Evolutionary conservation across 108 stramenopile genomes (phyloP).

Genomic region (Seminavis robusta): DNA sequence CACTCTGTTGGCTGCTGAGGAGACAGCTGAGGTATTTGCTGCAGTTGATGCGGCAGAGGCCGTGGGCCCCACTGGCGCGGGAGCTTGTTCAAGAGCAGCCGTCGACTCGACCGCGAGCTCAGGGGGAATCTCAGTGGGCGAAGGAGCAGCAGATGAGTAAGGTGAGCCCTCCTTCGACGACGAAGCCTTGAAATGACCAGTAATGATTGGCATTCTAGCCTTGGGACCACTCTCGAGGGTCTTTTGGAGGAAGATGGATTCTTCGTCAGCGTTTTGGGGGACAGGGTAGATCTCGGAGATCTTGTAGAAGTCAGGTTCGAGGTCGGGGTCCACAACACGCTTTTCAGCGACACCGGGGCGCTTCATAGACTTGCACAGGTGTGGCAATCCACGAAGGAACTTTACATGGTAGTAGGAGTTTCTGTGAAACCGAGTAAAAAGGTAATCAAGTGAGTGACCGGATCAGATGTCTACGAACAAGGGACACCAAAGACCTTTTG

Average conservation of each 20-base stretch:
- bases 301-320: slow-evolving; percentile 57
- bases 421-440: slow-evolving; percentile 52
- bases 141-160: too few relatives aligned
- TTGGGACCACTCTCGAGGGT: slow-evolving; percentile 62
- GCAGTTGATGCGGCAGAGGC: not conserved
- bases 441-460: too few relatives aligned
- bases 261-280: slow-evolving; percentile 44
- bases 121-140: too few relatives aligned
- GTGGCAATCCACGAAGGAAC: slow-evolving; percentile 54
- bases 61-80: slow-evolving; percentile 1
- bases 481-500: too few relatives aligned
- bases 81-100: not conserved
- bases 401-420: slow-evolving; percentile 71
- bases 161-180: not conserved
- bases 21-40: not conserved
- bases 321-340: slow-evolving; percentile 42
- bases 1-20: too few relatives aligned
- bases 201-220: slow-evolving; percentile 64
- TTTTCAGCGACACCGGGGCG: slow-evolving; percentile 55
- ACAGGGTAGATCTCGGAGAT: slow-evolving; percentile 52
- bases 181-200: not conserved
- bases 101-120: not conserved
- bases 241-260: slow-evolving; percentile 41
- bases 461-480: too few relatives aligned
- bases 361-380: slow-evolving; percentile 48